Evolutionary conservation across 2,329 filamentous ascomycete species (phyloP).

Genomic region (Pseudogymnoascus sp.): DNA sequence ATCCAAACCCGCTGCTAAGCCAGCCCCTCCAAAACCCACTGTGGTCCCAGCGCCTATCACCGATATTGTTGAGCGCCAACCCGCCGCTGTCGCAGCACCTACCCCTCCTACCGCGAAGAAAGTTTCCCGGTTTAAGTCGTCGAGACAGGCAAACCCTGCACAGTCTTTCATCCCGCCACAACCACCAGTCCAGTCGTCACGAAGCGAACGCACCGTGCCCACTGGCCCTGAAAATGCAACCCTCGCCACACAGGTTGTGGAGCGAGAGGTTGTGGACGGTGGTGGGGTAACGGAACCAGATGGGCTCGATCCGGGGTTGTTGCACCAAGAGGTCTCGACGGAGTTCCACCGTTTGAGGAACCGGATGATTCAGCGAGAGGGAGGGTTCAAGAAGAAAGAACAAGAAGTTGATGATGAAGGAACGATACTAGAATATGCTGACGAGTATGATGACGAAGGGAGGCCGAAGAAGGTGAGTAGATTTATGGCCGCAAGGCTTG

Average conservation of each 20-base stretch:
- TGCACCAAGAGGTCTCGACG: slow-evolving; percentile 68
- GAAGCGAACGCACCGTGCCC: slow-evolving; percentile 18
- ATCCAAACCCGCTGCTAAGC: slow-evolving; percentile 22
- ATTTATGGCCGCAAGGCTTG: slow-evolving; percentile 64
- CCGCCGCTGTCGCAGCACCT: slow-evolving; percentile 15
- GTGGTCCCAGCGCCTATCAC: slow-evolving; percentile 34
- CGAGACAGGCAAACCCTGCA: slow-evolving; percentile 21
- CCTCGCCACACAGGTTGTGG: slow-evolving; percentile 52
- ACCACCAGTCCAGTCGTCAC: slow-evolving; percentile 16
- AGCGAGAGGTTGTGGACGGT: slow-evolving; percentile 37
- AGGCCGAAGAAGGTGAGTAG: slow-evolving; percentile 58
- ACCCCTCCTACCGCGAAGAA: slow-evolving; percentile 27
- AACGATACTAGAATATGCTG: slow-evolving; percentile 1
- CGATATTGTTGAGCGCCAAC: slow-evolving; percentile 36
- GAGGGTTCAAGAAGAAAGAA: slow-evolving; percentile 64
- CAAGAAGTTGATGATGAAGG: background rate
- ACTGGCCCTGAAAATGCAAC: slow-evolving; percentile 37
- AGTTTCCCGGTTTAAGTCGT: slow-evolving; percentile 36
- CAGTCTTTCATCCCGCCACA: slow-evolving; percentile 20
- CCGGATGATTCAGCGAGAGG: slow-evolving; percentile 71
- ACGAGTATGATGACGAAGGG: slow-evolving; percentile 44
- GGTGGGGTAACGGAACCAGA: slow-evolving; percentile 41
- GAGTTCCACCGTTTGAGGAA: slow-evolving; percentile 81
- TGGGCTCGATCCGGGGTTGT: slow-evolving; percentile 62
- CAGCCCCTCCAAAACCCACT: slow-evolving; percentile 12